Evolutionary conservation across 768 basidiomycete species (phyloP).

Genomic region (Lactifluus volemus): DNA sequence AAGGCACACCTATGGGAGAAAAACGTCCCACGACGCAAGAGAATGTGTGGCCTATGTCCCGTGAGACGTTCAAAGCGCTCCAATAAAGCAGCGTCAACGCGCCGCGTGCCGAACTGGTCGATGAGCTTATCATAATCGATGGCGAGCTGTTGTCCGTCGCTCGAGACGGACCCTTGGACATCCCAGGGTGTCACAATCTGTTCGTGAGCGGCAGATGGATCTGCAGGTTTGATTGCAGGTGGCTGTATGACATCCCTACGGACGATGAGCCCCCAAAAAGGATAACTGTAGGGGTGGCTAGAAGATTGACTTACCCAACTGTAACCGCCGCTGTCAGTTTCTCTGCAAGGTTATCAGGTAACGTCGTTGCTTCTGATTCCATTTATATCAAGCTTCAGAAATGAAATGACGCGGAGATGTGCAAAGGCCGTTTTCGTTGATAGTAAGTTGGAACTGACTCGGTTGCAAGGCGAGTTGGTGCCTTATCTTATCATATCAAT

Average conservation of each 20-base stretch:
- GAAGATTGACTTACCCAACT: background rate
- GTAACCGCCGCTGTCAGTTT: background rate
- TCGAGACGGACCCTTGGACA: constrained; percentile 83
- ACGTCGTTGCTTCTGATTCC: background rate
- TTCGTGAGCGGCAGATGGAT: constrained; percentile 31
- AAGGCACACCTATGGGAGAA: constrained; percentile 85
- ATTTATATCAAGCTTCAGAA: background rate
- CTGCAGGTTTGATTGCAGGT: constrained; percentile 27
- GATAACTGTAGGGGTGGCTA: too few relatives aligned
- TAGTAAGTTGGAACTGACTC: background rate
- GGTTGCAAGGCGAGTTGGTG: background rate
- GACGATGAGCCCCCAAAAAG: background rate
- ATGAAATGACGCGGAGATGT: background rate
- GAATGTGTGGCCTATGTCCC: constrained; percentile 77
- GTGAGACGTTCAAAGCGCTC: constrained; percentile 88
- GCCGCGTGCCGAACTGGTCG: constrained; percentile 85
- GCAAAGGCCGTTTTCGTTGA: background rate
- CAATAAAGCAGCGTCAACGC: constrained; percentile 66
- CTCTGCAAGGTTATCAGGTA: background rate
- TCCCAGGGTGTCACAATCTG: constrained; percentile 98
- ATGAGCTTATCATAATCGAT: constrained; percentile 98
- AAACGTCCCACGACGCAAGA: constrained; percentile 89
- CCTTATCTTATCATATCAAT: background rate
- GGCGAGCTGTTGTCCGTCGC: constrained; percentile 82
- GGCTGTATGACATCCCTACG: background rate